phyloP scores from a whole-genome alignment of 2,329 filamentous ascomycete species.

The Coniella vitis region DNA sequence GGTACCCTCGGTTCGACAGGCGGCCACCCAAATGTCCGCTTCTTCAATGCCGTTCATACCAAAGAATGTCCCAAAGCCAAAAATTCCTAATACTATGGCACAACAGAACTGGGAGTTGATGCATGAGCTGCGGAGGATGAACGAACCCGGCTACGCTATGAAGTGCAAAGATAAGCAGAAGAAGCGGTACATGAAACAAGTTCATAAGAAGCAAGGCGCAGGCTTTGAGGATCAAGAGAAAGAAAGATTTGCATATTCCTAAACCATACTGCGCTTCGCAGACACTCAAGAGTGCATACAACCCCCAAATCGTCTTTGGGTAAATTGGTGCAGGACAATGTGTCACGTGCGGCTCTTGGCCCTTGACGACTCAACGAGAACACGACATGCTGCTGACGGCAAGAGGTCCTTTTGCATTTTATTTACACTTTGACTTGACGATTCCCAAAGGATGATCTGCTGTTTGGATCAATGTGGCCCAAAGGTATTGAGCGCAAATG shows the following conservation, averaged over 20 bases:
- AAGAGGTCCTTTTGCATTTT: background rate
- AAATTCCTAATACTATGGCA: slow-evolving; percentile 14
- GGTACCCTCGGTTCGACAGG: background rate
- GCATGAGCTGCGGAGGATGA: slow-evolving; percentile 15
- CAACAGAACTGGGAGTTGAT: slow-evolving; percentile 16
- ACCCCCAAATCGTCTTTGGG: too few species aligned
- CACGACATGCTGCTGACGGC: too few species aligned
- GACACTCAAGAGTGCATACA: too few species aligned
- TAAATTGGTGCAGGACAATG: too few species aligned
- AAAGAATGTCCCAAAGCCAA: slow-evolving; percentile 14
- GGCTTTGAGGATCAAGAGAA: slow-evolving; percentile 4
- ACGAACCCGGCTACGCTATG: slow-evolving; percentile 14
- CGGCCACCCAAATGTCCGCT: background rate
- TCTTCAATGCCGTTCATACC: slow-evolving; percentile 6
- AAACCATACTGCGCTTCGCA: too few species aligned
- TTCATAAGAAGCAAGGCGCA: background rate
- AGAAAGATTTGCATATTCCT: background rate
- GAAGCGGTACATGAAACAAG: slow-evolving; percentile 13
- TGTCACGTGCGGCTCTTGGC: too few species aligned
- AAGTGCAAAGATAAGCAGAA: slow-evolving; percentile 16
- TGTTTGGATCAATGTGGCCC: too few species aligned
- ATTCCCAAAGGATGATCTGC: too few species aligned
- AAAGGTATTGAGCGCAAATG: too few species aligned
- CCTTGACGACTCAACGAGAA: too few species aligned
- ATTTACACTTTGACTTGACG: too few species aligned